phyloP scores from a whole-genome alignment of 169 alveolate species.

The Cryptosporidium andersoni region DNA sequence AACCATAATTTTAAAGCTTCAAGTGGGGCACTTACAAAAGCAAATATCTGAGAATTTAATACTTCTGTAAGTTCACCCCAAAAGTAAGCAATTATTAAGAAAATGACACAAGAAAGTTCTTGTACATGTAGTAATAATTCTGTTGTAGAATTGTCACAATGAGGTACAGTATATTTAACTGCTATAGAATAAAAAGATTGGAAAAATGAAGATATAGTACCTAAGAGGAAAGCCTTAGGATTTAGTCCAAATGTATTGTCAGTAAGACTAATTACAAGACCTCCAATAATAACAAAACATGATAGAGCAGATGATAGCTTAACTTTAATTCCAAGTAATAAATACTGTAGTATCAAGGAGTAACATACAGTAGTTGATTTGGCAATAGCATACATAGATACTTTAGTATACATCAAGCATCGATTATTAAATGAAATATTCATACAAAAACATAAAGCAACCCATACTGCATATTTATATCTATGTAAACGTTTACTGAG shows the following conservation, averaged over 20 bases:
- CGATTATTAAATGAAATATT: conserved; percentile 52
- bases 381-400: conserved; percentile 67
- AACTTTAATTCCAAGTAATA: conserved; percentile 55
- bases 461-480: conserved; percentile 61
- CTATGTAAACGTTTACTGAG: conserved; percentile 60
- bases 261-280: conserved; percentile 56
- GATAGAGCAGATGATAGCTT: conserved; percentile 64
- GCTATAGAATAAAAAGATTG: conserved; percentile 67
- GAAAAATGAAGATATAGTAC: conserved; percentile 68
- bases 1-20: conserved; percentile 40
- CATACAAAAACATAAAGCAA: conserved; percentile 70
- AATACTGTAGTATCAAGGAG: conserved; percentile 49
- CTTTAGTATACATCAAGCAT: conserved; percentile 47
- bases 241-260: conserved; percentile 52
- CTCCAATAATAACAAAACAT: conserved; percentile 64
- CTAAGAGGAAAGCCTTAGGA: conserved; percentile 49
- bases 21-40: conserved; percentile 51
- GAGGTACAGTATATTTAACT: conserved; percentile 69
- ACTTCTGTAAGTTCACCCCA: conserved; percentile 63
- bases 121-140: conserved; percentile 64
- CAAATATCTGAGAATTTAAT: conserved; percentile 29
- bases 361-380: conserved; percentile 67
- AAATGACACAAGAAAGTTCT: conserved; percentile 61
- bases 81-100: conserved; percentile 12
- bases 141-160: conserved; percentile 68